These are phyloP conservation scores for Rhynchosporium agropyri DNA, from an alignment of 2,329 filamentous ascomycete species.

Conservation along the genomic window DNA sequence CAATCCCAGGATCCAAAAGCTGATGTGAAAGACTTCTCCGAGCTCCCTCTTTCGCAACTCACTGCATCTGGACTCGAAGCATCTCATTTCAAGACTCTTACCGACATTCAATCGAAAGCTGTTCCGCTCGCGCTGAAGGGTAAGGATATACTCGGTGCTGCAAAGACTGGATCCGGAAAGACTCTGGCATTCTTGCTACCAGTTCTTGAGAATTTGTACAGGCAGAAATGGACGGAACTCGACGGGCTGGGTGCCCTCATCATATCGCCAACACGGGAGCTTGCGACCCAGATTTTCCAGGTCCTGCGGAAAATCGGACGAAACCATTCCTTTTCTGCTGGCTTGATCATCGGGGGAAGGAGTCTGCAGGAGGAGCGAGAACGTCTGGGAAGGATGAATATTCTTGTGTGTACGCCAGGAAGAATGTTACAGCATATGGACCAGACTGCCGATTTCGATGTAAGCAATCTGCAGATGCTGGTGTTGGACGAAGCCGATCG, in stretches of 20 bases:
- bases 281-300: constrained; percentile 96
- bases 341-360: constrained; percentile 92
- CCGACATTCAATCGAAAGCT: constrained; percentile 89
- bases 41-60: constrained; percentile 82
- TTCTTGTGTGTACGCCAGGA: constrained; percentile 91
- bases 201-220: constrained; percentile 89
- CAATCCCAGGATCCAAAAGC: constrained; percentile 39
- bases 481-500: constrained; percentile 95
- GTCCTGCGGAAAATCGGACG: constrained; percentile 88
- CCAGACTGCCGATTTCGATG: constrained; percentile 87
- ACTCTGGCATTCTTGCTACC: constrained; percentile 91
- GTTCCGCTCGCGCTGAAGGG: constrained; percentile 86
- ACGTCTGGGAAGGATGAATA: constrained; percentile 89
- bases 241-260: constrained; percentile 93
- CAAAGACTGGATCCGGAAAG: constrained; percentile 95
- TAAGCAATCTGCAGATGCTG: constrained; percentile 87
- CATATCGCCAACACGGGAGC: constrained; percentile 89
- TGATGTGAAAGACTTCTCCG: constrained; percentile 66
- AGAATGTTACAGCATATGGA: constrained; percentile 95
- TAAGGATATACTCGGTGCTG: constrained; percentile 86
- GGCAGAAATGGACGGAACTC: constrained; percentile 83
- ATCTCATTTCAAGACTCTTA: constrained; percentile 87
- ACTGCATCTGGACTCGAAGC: constrained; percentile 79
- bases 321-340: constrained; percentile 88
- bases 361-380: constrained; percentile 85